Conservation (phyloP, 2,329 filamentous ascomycete genomes). For the Penicillium occitanis region DNA sequence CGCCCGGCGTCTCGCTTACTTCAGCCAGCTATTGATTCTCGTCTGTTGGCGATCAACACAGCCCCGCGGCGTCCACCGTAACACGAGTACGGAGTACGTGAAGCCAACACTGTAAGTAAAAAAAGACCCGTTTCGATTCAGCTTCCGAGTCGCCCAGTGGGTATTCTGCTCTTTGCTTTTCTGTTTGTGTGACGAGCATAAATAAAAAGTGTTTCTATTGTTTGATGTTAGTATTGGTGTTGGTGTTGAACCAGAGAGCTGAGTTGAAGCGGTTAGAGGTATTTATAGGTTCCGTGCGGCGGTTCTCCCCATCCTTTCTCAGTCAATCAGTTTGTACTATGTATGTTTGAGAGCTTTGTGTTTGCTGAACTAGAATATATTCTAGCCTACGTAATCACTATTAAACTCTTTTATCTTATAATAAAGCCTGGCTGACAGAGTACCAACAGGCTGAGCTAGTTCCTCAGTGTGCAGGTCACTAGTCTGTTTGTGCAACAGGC, state of each 20-base stretch:
- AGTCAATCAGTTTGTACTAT: too few species aligned
- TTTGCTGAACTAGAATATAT: neutral
- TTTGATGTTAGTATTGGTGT: neutral
- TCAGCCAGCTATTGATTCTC: neutral
- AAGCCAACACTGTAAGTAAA: neutral
- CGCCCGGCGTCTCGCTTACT: neutral
- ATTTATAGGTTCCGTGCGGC: neutral
- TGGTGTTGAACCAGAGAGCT: neutral
- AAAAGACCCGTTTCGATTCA: neutral
- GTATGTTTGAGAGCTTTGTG: neutral
- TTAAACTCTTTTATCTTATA: too few species aligned
- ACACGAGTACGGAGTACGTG: neutral
- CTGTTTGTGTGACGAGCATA: neutral
- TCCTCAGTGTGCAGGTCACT: neutral
- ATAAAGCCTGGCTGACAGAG: neutral
- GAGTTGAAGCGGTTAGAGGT: neutral
- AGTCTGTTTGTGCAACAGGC: slow-evolving; percentile 4
- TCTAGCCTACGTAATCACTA: neutral
- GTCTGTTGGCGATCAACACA: neutral
- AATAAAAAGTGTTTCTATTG: neutral
- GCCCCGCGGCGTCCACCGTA: slow-evolving; percentile 2
- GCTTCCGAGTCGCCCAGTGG: neutral
- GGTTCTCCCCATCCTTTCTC: neutral
- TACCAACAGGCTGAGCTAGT: neutral
- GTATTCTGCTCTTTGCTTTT: neutral